phyloP scores from a whole-genome alignment of 1,139 yeast species.

The Sugiyamaella xylanicola region DNA sequence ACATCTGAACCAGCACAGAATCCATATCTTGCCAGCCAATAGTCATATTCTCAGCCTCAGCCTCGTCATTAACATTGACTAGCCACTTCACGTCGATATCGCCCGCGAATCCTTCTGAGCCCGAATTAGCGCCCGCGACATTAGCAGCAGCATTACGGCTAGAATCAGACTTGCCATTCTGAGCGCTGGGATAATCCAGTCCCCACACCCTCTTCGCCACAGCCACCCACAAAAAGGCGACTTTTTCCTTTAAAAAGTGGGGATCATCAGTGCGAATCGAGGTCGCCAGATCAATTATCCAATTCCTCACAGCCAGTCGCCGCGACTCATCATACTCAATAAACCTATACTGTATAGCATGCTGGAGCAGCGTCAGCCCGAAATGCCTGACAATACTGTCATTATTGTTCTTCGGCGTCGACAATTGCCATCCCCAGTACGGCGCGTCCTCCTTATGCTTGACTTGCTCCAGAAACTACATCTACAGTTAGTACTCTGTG shows the following conservation, averaged over 20 bases:
- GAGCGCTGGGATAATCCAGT: conserved; percentile 32
- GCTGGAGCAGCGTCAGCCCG: conserved; percentile 79
- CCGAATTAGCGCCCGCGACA: not conserved
- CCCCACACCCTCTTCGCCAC: conserved; percentile 97
- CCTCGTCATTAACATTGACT: conserved; percentile 10
- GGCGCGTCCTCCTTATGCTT: conserved; percentile 84
- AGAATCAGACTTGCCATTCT: conserved; percentile 20
- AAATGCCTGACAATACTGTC: conserved; percentile 81
- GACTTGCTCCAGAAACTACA: conserved; percentile 67
- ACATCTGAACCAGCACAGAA: conserved; percentile 65
- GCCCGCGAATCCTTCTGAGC: not conserved
- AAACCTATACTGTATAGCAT: conserved; percentile 64
- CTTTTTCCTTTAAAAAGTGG: conserved; percentile 83
- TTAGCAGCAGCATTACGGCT: not conserved
- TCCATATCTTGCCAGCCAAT: conserved; percentile 96
- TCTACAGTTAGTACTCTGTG: conserved; percentile 26
- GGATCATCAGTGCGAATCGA: conserved; percentile 70
- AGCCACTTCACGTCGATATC: conserved; percentile 5
- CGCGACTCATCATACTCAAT: conserved; percentile 62
- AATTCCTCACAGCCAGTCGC: conserved; percentile 68
- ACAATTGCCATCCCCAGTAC: conserved; percentile 87
- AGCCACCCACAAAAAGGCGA: conserved; percentile 89
- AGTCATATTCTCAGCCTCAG: conserved; percentile 28
- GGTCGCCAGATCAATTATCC: conserved; percentile 79
- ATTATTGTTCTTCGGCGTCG: conserved; percentile 62